Conservation (phyloP, 768 basidiomycete species). For the Pholiota conissans region DNA sequence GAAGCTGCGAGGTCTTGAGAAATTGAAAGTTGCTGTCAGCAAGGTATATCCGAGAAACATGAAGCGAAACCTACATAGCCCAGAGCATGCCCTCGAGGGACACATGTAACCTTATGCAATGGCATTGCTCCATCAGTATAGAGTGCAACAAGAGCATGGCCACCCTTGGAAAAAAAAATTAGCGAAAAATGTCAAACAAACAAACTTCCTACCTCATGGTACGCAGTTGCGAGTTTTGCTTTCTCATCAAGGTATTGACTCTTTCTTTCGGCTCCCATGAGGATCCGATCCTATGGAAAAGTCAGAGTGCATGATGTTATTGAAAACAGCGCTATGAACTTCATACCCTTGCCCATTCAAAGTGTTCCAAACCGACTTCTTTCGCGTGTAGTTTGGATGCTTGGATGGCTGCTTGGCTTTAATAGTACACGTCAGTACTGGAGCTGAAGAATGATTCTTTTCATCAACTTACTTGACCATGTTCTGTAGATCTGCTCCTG, state of each 20-base stretch:
- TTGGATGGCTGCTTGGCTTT: slow-evolving; percentile 88
- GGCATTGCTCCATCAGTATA: slow-evolving; percentile 97
- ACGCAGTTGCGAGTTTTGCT: slow-evolving; percentile 87
- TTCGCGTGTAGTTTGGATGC: slow-evolving; percentile 82
- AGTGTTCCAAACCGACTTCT: slow-evolving; percentile 75
- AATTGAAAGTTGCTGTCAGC: slow-evolving; percentile 7
- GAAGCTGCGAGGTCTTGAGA: slow-evolving; percentile 70
- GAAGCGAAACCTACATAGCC: slow-evolving; percentile 63
- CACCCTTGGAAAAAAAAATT: slow-evolving; percentile 53
- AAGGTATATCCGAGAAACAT: slow-evolving; percentile 8
- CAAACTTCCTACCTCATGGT: slow-evolving; percentile 74
- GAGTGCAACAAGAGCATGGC: slow-evolving; percentile 91
- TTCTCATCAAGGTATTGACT: slow-evolving; percentile 87
- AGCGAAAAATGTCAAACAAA: slow-evolving; percentile 6
- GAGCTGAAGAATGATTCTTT: slow-evolving; percentile 1
- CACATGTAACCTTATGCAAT: slow-evolving; percentile 95
- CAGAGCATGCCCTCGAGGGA: slow-evolving; percentile 93
- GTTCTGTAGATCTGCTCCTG: slow-evolving; percentile 95
- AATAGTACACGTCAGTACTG: slow-evolving; percentile 9
- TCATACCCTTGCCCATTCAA: slow-evolving; percentile 95
- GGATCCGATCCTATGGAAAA: slow-evolving; percentile 72
- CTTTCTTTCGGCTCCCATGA: slow-evolving; percentile 96
- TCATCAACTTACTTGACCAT: slow-evolving; percentile 80
- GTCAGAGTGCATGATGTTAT: neutral
- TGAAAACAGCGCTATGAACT: neutral